Base-by-base conservation (phyloP, 2,329 filamentous ascomycete genomes). In the Pseudopithomyces maydicus region DNA sequence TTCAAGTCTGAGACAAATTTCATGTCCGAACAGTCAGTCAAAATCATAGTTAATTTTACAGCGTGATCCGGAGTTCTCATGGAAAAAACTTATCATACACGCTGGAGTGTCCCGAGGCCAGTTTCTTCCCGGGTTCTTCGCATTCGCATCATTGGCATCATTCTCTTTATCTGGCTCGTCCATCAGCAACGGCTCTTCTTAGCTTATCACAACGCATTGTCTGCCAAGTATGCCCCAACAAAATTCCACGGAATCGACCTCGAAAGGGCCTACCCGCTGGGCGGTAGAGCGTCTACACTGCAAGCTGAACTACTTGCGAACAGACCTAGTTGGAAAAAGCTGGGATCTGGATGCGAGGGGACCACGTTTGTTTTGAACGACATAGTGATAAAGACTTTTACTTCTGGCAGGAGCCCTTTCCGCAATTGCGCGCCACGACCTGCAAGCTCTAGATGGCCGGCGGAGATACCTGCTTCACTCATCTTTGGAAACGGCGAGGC, bases 331-430 rank as follows among this genome's bases (percentile, higher is more conserved):
- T 71, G 69, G 66, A 57, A 50, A 20, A 50, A 57, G 6, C 50
- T 71, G 29, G 66, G 68, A 4, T n/a, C 58, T 6, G 69, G 68
- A 10, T 66, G 59, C 56, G 68, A 72, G 51, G 69, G 69, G 17
- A 65, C 59, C 14, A 67, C 65, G 8, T 70, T 58, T 43, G 51
- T 46, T 14, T 69, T 64, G 7, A 55, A 64, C 32, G 54, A 62
- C 36, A 64, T 55, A 2, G 68, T 69, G 1, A 71, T 71, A 56
- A 70, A 70, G 44, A 71, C 66, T 2, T 70, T 68, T 29, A 62
- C 57, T 11, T 59, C 67, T 26, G 66, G 57, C 10, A 54, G 54
- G 12, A 68, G 67, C 54, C 67, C 69, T 3, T 66, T 69, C 33
- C 63, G 69, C 2, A 72, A 72, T 26, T 71, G 69, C 48, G 59